phyloP scores from a whole-genome alignment of 345 rosid species.

The Garcia nutans region DNA sequence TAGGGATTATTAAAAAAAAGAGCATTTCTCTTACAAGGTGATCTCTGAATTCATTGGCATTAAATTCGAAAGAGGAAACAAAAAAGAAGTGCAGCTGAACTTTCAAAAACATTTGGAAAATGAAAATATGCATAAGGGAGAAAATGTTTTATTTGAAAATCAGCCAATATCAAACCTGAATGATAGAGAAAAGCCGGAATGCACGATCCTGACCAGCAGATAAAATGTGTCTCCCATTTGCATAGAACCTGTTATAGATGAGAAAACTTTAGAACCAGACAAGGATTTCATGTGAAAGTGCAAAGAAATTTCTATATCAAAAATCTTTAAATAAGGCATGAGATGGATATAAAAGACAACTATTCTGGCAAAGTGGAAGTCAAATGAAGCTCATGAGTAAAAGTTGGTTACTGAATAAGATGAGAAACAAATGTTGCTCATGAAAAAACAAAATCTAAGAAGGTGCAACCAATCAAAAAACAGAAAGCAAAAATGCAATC shows the following conservation, averaged over 20 bases:
- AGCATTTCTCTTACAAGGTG: not conserved
- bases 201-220: slow-evolving; percentile 99
- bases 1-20: not conserved
- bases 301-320: not conserved
- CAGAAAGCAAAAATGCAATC: not conserved
- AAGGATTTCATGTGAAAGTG: not conserved
- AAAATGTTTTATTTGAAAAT: not conserved
- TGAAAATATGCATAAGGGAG: not conserved
- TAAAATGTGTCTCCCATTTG: slow-evolving; percentile 93
- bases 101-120: not conserved
- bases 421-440: not conserved
- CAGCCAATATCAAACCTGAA: slow-evolving; percentile 52
- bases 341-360: not conserved
- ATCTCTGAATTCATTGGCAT: not conserved
- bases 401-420: not conserved
- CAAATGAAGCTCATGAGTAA: not conserved
- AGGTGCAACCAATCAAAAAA: not conserved
- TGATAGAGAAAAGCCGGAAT: slow-evolving; percentile 84
- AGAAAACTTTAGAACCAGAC: slow-evolving; percentile 11
- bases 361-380: not conserved
- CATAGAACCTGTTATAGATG: slow-evolving; percentile 65
- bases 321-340: not conserved
- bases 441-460: not conserved
- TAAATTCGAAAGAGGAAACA: not conserved
- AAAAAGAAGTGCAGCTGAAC: not conserved